Conservation (phyloP, 257 asterid species). For the Sherardia arvensis region DNA sequence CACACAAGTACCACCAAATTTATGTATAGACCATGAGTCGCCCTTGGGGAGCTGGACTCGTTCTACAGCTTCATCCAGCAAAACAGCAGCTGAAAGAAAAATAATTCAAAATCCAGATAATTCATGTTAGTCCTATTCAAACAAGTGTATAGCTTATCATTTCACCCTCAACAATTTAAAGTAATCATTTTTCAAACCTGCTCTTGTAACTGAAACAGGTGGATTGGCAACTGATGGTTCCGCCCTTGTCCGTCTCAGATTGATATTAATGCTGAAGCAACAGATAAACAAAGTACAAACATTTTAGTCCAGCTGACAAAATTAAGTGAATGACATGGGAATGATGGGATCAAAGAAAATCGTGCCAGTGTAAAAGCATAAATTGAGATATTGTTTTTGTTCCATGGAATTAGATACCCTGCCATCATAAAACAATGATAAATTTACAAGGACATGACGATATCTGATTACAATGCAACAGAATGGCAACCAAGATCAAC, state of each 20-base stretch:
- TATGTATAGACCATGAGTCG: slow-evolving; percentile 86
- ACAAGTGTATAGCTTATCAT: not conserved
- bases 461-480: too few relatives aligned
- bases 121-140: slow-evolving; percentile 5
- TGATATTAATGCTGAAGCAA: slow-evolving; percentile 36
- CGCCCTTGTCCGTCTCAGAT: slow-evolving; percentile 30
- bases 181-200: slow-evolving; percentile 31
- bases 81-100: slow-evolving; percentile 24
- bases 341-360: not conserved
- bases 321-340: too few relatives aligned
- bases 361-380: not conserved
- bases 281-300: not conserved
- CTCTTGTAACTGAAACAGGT: slow-evolving; percentile 51
- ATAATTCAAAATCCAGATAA: slow-evolving; percentile 4
- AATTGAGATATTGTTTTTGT: too few relatives aligned
- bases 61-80: slow-evolving; percentile 46
- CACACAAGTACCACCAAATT: slow-evolving; percentile 97
- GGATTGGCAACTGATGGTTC: slow-evolving; percentile 26
- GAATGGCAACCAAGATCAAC: not conserved
- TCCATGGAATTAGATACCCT: not conserved
- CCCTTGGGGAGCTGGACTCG: slow-evolving; percentile 63
- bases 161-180: not conserved
- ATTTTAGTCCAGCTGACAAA: not conserved
- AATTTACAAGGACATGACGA: too few relatives aligned
- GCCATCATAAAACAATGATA: not conserved